These are phyloP conservation scores for Aspergillus mulundensis DNA, from an alignment of 495 filamentous ascomycete genomes.

Conservation along the genomic window DNA sequence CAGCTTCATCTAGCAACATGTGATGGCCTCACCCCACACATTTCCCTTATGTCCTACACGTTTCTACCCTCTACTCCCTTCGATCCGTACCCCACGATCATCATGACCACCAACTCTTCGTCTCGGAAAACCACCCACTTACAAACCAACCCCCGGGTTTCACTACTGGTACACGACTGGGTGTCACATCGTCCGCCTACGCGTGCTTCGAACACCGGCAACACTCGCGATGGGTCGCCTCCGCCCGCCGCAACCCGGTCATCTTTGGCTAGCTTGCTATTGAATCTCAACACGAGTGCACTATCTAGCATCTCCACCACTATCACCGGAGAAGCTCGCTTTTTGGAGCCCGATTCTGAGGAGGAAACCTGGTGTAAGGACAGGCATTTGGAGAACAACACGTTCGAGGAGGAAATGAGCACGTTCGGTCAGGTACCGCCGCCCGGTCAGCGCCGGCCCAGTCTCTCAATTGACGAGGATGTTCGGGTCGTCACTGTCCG, in stretches of 20 bases:
- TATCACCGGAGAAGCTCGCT: constrained; percentile 75
- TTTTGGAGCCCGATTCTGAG: constrained; percentile 67
- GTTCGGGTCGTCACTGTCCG: constrained; percentile 70
- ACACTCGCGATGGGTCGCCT: constrained; percentile 56
- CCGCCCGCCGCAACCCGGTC: constrained; percentile 60
- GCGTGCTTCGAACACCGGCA: constrained; percentile 48
- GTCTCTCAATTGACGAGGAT: constrained; percentile 65
- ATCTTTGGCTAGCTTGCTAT: constrained; percentile 72
- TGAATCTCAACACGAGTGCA: constrained; percentile 84
- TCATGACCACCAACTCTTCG: constrained; percentile 89
- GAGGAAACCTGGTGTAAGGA: constrained; percentile 79
- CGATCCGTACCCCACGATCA: constrained; percentile 66
- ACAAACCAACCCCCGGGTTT: constrained; percentile 81
- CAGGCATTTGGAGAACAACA: constrained; percentile 87
- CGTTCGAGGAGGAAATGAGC: constrained; percentile 57
- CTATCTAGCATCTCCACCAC: constrained; percentile 90
- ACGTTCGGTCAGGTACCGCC: constrained; percentile 41
- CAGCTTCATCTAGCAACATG: constrained; percentile 95
- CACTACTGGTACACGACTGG: constrained; percentile 97
- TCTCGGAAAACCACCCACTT: constrained; percentile 89
- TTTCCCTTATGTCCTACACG: constrained; percentile 98
- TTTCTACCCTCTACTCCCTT: constrained; percentile 85
- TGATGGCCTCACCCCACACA: constrained; percentile 76
- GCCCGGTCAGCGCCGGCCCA: constrained; percentile 27
- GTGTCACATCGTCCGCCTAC: constrained; percentile 90